Evolutionary conservation across 768 basidiomycete genomes (phyloP).

Genomic region (Calocybe gangraenosa): DNA sequence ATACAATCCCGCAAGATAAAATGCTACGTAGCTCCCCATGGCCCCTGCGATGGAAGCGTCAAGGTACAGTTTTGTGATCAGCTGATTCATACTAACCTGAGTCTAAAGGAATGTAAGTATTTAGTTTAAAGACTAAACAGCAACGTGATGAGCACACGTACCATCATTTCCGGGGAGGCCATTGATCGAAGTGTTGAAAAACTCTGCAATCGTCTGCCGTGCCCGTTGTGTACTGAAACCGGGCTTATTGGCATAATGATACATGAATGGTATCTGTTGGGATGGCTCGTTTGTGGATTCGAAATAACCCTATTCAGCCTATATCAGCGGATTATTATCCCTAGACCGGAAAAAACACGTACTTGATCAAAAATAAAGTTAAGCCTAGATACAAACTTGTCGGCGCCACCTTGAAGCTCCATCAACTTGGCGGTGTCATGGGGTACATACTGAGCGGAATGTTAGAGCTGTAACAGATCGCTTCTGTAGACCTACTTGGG

Average conservation of each 20-base stretch:
- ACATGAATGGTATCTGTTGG: conserved; percentile 68
- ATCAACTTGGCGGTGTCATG: conserved; percentile 64
- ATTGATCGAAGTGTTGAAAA: conserved; percentile 50
- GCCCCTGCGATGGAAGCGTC: conserved; percentile 33
- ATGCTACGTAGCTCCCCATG: conserved; percentile 59
- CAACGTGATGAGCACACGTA: conserved; percentile 20
- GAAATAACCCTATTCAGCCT: conserved; percentile 44
- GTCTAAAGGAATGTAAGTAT: conserved; percentile 12
- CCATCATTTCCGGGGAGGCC: conserved; percentile 68
- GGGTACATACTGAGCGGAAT: conserved; percentile 48
- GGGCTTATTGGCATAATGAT: conserved; percentile 61
- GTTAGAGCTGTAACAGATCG: background rate
- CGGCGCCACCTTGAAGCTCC: conserved; percentile 52
- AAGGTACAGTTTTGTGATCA: background rate
- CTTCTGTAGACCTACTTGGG: conserved; percentile 36
- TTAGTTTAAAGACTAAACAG: conserved; percentile 19
- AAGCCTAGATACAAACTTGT: conserved; percentile 50
- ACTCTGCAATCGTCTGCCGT: conserved; percentile 49
- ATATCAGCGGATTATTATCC: background rate
- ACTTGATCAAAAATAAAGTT: conserved; percentile 57
- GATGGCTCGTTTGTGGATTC: conserved; percentile 41
- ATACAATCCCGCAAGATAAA: conserved; percentile 58
- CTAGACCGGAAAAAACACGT: background rate
- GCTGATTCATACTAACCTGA: conserved; percentile 15
- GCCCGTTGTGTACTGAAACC: conserved; percentile 55